These are phyloP conservation scores for Cercophora sp. DNA, from an alignment of 495 filamentous ascomycete species.

Conservation along the genomic window DNA sequence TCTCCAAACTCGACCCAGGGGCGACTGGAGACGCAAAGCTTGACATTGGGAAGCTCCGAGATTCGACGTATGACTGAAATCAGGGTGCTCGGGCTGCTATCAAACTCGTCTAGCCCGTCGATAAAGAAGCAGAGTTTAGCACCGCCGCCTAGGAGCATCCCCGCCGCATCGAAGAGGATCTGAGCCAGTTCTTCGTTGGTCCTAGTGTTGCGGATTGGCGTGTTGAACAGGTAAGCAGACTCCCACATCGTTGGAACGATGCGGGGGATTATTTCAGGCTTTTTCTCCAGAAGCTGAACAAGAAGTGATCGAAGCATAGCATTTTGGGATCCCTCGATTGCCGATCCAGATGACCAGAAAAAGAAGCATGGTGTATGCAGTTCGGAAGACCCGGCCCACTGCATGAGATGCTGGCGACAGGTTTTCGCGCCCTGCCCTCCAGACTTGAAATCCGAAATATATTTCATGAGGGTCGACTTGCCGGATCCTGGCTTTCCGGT, in stretches of 20 bases:
- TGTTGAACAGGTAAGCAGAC: conserved; percentile 7
- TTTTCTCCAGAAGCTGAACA: conserved; percentile 10
- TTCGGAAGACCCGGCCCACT: not conserved
- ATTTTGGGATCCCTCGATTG: conserved; percentile 17
- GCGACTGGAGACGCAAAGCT: conserved; percentile 3
- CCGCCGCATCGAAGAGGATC: not conserved
- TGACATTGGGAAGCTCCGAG: not conserved
- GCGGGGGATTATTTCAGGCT: conserved; percentile 11
- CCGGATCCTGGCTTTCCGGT: conserved; percentile 3
- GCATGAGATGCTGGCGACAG: not conserved
- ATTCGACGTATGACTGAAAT: conserved; percentile 18
- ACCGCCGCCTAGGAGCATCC: not conserved
- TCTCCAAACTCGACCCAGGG: conserved; percentile 1
- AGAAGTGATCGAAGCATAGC: conserved; percentile 20
- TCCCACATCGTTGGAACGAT: conserved; percentile 23
- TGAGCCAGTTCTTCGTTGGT: not conserved
- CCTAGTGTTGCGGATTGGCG: not conserved
- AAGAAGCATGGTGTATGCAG: conserved; percentile 17
- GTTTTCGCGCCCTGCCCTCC: not conserved
- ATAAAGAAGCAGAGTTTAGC: conserved; percentile 23
- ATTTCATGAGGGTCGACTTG: conserved; percentile 5
- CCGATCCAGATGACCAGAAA: conserved; percentile 21
- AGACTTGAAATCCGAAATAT: not conserved
- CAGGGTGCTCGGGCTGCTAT: conserved; percentile 23
- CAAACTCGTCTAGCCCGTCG: conserved; percentile 28